A percentile compares a stretch with the other conserved stretches of the same genome.
Evolutionary conservation across 202 grass and related monocot species (phyloP).

Genomic region (Schoenoplectus triqueter): DNA sequence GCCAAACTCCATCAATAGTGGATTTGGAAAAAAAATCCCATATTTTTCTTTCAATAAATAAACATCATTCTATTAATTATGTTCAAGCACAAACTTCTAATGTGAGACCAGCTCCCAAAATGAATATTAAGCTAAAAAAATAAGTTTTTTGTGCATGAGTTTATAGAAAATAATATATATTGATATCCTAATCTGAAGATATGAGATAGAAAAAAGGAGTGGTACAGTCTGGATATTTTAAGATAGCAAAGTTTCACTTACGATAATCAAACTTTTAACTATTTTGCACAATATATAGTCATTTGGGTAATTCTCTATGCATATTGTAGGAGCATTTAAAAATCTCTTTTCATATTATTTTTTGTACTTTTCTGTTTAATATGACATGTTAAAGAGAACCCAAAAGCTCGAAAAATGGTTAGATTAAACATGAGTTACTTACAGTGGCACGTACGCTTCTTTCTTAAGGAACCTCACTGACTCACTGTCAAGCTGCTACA

Average conservation of each 20-base stretch:
- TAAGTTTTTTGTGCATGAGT: background rate
- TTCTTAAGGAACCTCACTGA: slow-evolving; percentile 51
- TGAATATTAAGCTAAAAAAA: background rate
- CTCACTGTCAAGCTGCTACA: slow-evolving; percentile 39
- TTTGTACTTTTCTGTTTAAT: background rate
- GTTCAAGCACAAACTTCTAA: slow-evolving; percentile 9
- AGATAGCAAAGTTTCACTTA: background rate
- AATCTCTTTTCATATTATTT: background rate
- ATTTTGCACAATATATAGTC: background rate
- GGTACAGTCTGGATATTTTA: background rate
- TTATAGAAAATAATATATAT: background rate
- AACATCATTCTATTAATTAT: background rate
- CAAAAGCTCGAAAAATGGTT: background rate
- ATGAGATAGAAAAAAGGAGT: background rate
- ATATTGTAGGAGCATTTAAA: background rate
- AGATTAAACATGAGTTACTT: slow-evolving; percentile 23
- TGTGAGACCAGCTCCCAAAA: background rate
- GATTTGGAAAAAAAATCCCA: slow-evolving; percentile 13
- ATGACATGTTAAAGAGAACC: background rate
- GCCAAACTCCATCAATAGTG: background rate
- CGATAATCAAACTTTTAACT: background rate
- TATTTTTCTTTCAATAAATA: background rate
- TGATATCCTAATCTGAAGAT: background rate
- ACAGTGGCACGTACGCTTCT: slow-evolving; percentile 41
- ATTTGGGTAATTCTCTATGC: background rate